These are phyloP conservation scores for Alternaria sp. DNA, from an alignment of 2,329 filamentous ascomycete species.

Conservation along the genomic window DNA sequence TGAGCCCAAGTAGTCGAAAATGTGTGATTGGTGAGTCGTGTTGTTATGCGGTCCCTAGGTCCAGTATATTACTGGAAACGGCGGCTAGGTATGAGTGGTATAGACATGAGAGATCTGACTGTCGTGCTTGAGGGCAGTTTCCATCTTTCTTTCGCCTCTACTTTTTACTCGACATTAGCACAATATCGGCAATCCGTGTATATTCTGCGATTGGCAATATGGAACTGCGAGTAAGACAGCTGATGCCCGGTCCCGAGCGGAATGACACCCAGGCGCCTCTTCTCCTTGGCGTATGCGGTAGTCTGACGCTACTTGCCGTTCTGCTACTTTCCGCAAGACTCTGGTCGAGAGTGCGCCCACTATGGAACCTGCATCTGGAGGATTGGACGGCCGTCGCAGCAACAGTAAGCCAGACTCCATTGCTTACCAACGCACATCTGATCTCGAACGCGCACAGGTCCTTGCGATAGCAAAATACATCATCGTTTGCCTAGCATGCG, in stretches of 20 bases:
- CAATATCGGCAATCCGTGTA: neutral
- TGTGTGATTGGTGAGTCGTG: neutral
- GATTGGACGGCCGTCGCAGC: conserved; percentile 33
- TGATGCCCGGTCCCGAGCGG: neutral
- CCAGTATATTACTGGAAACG: neutral
- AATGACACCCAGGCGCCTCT: conserved; percentile 33
- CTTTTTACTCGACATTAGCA: neutral
- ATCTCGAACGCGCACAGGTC: conserved; percentile 15
- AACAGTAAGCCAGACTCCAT: conserved; percentile 22
- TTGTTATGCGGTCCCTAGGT: neutral
- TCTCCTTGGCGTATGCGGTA: conserved; percentile 31
- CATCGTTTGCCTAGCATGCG: conserved; percentile 27
- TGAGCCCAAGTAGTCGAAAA: neutral
- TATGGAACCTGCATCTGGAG: conserved; percentile 24
- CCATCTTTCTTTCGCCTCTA: neutral
- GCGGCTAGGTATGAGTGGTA: neutral
- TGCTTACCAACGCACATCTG: neutral
- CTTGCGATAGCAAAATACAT: conserved; percentile 31
- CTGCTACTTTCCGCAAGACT: conserved; percentile 29
- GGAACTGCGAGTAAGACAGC: neutral
- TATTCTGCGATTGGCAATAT: neutral
- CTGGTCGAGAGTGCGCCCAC: conserved; percentile 28
- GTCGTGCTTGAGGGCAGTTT: neutral
- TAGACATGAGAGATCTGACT: neutral
- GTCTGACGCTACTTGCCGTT: conserved; percentile 27